These are phyloP conservation scores for Brasilioporus rufonigricans DNA, from an alignment of 768 basidiomycete genomes.

Conservation along the genomic window DNA sequence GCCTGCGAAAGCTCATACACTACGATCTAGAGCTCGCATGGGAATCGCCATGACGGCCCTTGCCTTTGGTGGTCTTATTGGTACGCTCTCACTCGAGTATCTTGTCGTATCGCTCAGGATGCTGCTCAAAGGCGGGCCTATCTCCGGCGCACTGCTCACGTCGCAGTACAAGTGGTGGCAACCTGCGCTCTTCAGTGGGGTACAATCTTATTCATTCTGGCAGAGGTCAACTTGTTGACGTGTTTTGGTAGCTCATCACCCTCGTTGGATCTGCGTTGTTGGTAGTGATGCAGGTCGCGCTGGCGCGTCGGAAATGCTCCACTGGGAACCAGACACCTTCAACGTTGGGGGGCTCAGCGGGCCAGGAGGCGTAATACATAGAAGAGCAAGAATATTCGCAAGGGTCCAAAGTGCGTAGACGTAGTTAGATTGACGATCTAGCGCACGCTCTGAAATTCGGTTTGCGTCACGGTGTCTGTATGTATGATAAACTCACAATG, in stretches of 20 bases:
- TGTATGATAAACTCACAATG: no score
- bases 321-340: neutral
- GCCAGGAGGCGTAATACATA: neutral
- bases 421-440: no score
- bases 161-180: constrained; percentile 54
- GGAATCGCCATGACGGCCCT: constrained; percentile 15
- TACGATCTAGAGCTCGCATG: constrained; percentile 24
- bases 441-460: no score
- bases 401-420: no score
- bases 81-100: constrained; percentile 10
- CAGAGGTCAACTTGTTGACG: neutral
- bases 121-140: constrained; percentile 43
- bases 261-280: constrained; percentile 7
- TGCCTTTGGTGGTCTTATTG: constrained; percentile 19
- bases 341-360: neutral
- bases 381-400: no score
- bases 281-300: constrained; percentile 6
- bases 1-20: neutral
- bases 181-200: constrained; percentile 50
- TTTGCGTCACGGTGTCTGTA: no score
- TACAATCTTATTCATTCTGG: constrained; percentile 7
- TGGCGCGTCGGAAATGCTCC: neutral
- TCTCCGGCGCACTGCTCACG: constrained; percentile 56
- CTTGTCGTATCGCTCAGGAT: neutral
- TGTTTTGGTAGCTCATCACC: constrained; percentile 1